Base-by-base conservation (phyloP, 2,329 filamentous ascomycete species). In the Coniella vitis region DNA sequence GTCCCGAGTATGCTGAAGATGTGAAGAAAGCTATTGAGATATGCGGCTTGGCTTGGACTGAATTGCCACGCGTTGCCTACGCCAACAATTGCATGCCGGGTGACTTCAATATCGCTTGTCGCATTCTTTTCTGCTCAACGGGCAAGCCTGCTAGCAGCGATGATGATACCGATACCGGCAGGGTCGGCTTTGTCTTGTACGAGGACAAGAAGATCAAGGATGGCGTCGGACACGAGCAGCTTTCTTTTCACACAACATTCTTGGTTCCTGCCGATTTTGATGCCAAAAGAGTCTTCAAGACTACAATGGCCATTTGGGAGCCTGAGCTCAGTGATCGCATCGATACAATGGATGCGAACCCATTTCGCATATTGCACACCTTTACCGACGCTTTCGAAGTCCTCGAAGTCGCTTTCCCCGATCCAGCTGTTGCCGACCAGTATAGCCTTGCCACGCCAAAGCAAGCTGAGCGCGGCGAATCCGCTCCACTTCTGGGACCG, bases 81-180 rank as follows among this genome's bases (percentile, higher is more conserved):
- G 68, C 85, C 7, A 67, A 71, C 1, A 52, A 61, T 1, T 63
- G 65, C 2, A 70, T 94, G 5, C 90, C 90, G 0, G 90, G 90
- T 1, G 66, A 78, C 10, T 96, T 95, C 73, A 94, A 94, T 63
- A 71, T 74, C n/a, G 84, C 86, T 1, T 84, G 84, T 42, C 81
- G 81, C 2, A 78, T 76, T 9, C 69, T 94, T 0, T 87, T 87
- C 58, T 79, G 76, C 41, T 58, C 65, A 4, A 42, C 45, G 2
- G 38, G 45, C 19, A 43, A 8, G 20, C 34, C 48, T 19, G n/a
- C n/a, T 12, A 20, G 16, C 40, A 21, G 14, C 7, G 4, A 42
- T 10, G 29, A 31, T 25, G 16, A 25, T 31, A 20, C 7, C 8
- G 22, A 25, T 19, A n/a, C 13, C 10, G 29, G 21, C 7, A 4